Conservation (phyloP, 257 asterid species). For the Eucommia ulmoides region DNA sequence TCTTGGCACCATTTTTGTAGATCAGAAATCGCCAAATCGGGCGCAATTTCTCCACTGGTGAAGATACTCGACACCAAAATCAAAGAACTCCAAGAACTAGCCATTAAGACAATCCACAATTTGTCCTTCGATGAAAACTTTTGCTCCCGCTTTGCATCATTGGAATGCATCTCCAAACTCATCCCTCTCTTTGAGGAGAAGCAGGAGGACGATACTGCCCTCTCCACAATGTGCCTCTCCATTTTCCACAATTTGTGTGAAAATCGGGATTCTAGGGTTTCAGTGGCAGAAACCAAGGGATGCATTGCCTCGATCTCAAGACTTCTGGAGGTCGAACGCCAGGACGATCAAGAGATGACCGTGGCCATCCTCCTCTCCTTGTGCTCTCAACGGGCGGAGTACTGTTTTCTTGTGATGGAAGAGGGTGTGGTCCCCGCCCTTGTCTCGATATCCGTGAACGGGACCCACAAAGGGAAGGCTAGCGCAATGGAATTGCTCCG, state of each 20-base stretch:
- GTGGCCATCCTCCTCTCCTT: conserved; percentile 54
- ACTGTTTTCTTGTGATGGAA: conserved; percentile 46
- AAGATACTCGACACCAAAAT: conserved; percentile 39
- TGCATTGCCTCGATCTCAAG: conserved; percentile 42
- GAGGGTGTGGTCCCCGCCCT: conserved; percentile 69
- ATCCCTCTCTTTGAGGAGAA: conserved; percentile 35
- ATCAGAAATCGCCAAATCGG: conserved; percentile 31
- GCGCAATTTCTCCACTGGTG: conserved; percentile 33
- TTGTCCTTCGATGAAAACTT: conserved; percentile 29
- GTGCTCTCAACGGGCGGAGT: conserved; percentile 39
- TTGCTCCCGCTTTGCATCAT: conserved; percentile 19
- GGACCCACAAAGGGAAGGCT: conserved; percentile 40
- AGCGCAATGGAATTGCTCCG: conserved; percentile 64
- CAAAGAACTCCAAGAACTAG: conserved; percentile 39
- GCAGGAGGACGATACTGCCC: conserved; percentile 13
- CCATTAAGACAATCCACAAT: conserved; percentile 39
- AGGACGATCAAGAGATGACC: conserved; percentile 57
- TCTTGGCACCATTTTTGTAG: conserved; percentile 26
- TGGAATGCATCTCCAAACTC: conserved; percentile 39
- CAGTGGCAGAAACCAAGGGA: conserved; percentile 50
- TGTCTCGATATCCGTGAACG: conserved; percentile 34
- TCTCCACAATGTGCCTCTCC: conserved; percentile 29
- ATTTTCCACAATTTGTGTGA: conserved; percentile 42
- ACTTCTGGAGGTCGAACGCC: conserved; percentile 45
- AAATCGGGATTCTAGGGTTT: conserved; percentile 25